Evolutionary conservation across 805 yeast species (phyloP).

Genomic region (Cyberlindnera saturnus): DNA sequence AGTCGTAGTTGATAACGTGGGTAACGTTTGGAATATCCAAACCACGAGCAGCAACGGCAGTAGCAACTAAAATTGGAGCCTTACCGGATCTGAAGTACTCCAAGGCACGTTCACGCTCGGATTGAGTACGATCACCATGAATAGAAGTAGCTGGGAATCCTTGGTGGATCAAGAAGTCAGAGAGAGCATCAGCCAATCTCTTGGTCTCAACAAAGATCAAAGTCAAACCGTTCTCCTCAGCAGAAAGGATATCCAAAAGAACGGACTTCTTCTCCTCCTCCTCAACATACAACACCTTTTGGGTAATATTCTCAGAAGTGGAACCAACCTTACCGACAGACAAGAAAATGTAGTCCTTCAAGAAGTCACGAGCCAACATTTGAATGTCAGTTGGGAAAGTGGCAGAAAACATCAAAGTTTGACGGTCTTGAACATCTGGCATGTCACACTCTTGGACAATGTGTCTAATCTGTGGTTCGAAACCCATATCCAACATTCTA

Average conservation of each 20-base stretch:
- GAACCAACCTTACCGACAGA: constrained; percentile 99
- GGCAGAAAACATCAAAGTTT: constrained; percentile 97
- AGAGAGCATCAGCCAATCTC: constrained; percentile 95
- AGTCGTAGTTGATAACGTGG: constrained; percentile 94
- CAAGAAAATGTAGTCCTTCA: constrained; percentile 90
- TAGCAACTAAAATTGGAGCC: constrained; percentile 93
- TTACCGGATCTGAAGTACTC: constrained; percentile 89
- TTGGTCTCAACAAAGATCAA: constrained; percentile 96
- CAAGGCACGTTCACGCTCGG: constrained; percentile 95
- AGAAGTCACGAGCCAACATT: constrained; percentile 93
- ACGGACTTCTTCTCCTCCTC: constrained; percentile 88
- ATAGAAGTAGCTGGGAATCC: constrained; percentile 96
- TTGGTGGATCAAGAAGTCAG: constrained; percentile 85
- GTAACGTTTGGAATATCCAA: constrained; percentile 98
- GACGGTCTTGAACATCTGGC: constrained; percentile 89
- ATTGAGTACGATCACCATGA: constrained; percentile 98
- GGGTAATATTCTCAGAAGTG: constrained; percentile 97
- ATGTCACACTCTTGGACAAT: constrained; percentile 97
- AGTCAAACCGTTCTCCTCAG: constrained; percentile 78
- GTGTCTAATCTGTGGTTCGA: constrained; percentile 98
- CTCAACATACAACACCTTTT: constrained; percentile 87
- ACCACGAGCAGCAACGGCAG: constrained; percentile 99
- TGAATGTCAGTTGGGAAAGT: constrained; percentile 99
- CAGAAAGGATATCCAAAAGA: constrained; percentile 78
- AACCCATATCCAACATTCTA: constrained; percentile 99